These are phyloP conservation scores for Anacardium occidentale DNA, from an alignment of 345 rosid genomes.

Conservation along the genomic window DNA sequence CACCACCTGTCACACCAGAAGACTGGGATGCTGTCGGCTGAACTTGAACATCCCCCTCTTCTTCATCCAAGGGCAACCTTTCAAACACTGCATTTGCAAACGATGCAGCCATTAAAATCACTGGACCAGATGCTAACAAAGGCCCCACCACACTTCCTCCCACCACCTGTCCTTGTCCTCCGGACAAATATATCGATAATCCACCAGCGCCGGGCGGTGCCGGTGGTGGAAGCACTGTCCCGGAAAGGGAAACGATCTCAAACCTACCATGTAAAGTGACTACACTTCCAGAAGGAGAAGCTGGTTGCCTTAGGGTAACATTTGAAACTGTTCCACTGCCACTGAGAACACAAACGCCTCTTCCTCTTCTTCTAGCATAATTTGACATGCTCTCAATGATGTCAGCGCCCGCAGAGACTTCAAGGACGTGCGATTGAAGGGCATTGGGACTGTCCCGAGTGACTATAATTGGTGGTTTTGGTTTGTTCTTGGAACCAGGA, in stretches of 20 bases:
- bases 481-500: constrained; percentile 73
- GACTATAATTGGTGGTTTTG: constrained; percentile 70
- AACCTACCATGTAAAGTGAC: constrained; percentile 78
- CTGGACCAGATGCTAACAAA: constrained; percentile 62
- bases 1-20: constrained; percentile 54
- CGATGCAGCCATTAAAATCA: constrained; percentile 73
- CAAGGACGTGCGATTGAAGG: constrained; percentile 73
- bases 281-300: constrained; percentile 56
- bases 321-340: constrained; percentile 68
- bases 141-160: constrained; percentile 76
- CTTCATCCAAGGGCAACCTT: constrained; percentile 65
- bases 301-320: constrained; percentile 68
- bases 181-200: constrained; percentile 63
- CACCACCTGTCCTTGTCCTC: constrained; percentile 79
- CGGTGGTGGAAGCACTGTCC: constrained; percentile 81
- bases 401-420: constrained; percentile 62
- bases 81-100: constrained; percentile 75
- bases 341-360: constrained; percentile 67
- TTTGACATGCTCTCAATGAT: constrained; percentile 53
- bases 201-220: constrained; percentile 83
- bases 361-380: constrained; percentile 67
- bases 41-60: constrained; percentile 39
- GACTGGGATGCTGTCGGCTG: constrained; percentile 61
- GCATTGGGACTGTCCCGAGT: constrained; percentile 74
- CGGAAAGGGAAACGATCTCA: constrained; percentile 72